Percentiles rank a stretch among this genome's conserved stretches.
phyloP scores from a whole-genome alignment of 306 rosid genomes.

The Vigna mungo region DNA sequence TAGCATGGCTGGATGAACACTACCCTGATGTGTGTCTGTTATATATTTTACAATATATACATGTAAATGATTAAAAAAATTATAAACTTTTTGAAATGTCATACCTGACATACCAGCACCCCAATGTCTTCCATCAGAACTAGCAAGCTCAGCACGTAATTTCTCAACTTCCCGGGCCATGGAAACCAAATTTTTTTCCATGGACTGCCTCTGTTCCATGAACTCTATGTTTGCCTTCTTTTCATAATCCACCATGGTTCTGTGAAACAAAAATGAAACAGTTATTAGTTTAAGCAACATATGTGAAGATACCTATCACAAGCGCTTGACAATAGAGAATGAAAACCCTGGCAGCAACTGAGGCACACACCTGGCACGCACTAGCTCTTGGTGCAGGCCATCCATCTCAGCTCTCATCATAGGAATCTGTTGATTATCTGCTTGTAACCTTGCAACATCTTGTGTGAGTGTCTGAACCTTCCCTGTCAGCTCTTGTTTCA shows the following conservation, averaged over 20 bases:
- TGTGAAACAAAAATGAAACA: conserved; percentile 43
- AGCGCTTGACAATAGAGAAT: conserved; percentile 34
- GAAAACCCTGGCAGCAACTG: conserved; percentile 22
- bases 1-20: neutral
- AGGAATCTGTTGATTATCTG: conserved; percentile 79
- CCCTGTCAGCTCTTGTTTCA: conserved; percentile 69
- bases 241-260: conserved; percentile 74
- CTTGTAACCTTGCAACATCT: conserved; percentile 68
- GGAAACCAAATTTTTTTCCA: conserved; percentile 89
- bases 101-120: conserved; percentile 66
- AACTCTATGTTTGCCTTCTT: conserved; percentile 85
- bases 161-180: conserved; percentile 95
- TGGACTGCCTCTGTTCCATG: conserved; percentile 87
- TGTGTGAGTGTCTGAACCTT: conserved; percentile 71
- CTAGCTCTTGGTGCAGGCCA: conserved; percentile 78
- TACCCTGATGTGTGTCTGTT: too few species aligned
- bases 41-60: neutral
- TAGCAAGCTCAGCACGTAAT: conserved; percentile 80
- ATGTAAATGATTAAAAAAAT: neutral
- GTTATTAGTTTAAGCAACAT: conserved; percentile 17
- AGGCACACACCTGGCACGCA: conserved; percentile 75
- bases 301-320: neutral
- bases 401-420: conserved; percentile 70
- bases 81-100: neutral
- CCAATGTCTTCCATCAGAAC: conserved; percentile 75